These are phyloP conservation scores for Yamadazyma kanchanaburiensis DNA, from an alignment of 1,139 yeast genomes.

Conservation along the genomic window DNA sequence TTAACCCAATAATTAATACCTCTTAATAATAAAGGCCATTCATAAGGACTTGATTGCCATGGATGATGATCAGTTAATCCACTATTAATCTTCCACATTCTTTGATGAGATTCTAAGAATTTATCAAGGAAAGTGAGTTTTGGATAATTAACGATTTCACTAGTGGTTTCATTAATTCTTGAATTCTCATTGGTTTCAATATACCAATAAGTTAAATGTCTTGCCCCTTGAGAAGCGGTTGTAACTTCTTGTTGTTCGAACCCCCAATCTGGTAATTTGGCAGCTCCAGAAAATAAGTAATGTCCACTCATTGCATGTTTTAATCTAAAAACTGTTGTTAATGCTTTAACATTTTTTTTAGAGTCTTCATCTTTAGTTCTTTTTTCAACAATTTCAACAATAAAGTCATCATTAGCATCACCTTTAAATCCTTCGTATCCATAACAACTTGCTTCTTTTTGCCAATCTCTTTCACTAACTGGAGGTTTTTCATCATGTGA, in stretches of 20 bases:
- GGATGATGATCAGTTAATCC: conserved; percentile 82
- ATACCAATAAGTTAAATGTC: conserved; percentile 79
- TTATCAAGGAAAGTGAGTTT: conserved; percentile 64
- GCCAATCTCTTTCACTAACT: conserved; percentile 91
- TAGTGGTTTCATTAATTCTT: conserved; percentile 18
- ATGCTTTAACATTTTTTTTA: conserved; percentile 63
- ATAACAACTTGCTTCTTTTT: conserved; percentile 88
- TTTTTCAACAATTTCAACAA: conserved; percentile 76
- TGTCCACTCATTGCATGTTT: conserved; percentile 90
- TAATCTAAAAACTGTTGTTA: conserved; percentile 81
- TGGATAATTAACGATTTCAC: conserved; percentile 53
- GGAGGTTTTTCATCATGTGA: conserved; percentile 96
- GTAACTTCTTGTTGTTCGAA: conserved; percentile 97
- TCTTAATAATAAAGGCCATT: conserved; percentile 87
- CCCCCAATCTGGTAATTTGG: conserved; percentile 92
- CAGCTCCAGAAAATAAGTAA: conserved; percentile 81
- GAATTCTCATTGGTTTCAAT: conserved; percentile 70
- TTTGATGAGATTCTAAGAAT: conserved; percentile 72
- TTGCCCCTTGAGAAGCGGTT: conserved; percentile 78
- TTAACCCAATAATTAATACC: conserved; percentile 95
- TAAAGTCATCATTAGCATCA: conserved; percentile 93
- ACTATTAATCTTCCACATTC: conserved; percentile 90
- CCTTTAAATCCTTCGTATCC: conserved; percentile 91
- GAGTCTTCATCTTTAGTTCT: conserved; percentile 57
- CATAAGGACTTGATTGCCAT: conserved; percentile 82